Percentiles rank a stretch among this genome's conserved stretches.
phyloP scores from a whole-genome alignment of 2,329 filamentous ascomycete species.

The Westerdykella aurantiaca region DNA sequence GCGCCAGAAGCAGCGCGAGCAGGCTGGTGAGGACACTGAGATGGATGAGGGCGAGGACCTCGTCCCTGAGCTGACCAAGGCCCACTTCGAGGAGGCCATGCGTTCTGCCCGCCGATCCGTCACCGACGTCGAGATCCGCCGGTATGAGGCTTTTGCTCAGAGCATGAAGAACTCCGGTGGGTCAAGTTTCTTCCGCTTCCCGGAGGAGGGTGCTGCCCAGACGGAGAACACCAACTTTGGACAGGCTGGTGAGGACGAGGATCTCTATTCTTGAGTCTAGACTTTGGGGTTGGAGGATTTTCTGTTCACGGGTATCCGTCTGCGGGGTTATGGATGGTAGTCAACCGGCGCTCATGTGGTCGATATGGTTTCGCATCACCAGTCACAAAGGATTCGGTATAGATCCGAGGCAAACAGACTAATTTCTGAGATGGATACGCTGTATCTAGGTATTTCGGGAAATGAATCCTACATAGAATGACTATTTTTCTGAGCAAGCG shows the following conservation, averaged over 20 bases:
- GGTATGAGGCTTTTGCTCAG: constrained; percentile 97
- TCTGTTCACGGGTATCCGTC: constrained; percentile 4
- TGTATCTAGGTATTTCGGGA: neutral
- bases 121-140: constrained; percentile 91
- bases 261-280: constrained; percentile 79
- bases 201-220: constrained; percentile 45
- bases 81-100: constrained; percentile 99
- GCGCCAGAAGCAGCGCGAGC: constrained; percentile 82
- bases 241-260: constrained; percentile 87
- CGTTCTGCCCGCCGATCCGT: constrained; percentile 88
- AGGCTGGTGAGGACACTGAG: constrained; percentile 62
- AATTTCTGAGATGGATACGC: neutral
- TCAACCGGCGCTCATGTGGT: neutral
- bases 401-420: neutral
- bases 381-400: neutral
- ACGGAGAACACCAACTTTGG: constrained; percentile 57
- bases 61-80: constrained; percentile 90
- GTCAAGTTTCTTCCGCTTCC: constrained; percentile 98
- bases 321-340: neutral
- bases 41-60: constrained; percentile 76
- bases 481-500: too few species aligned
- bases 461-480: too few species aligned
- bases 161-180: constrained; percentile 98
- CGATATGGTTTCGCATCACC: neutral
- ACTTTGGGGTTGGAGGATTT: neutral